These are phyloP conservation scores for Alliaria petiolata DNA, from an alignment of 345 rosid genomes.

Conservation along the genomic window DNA sequence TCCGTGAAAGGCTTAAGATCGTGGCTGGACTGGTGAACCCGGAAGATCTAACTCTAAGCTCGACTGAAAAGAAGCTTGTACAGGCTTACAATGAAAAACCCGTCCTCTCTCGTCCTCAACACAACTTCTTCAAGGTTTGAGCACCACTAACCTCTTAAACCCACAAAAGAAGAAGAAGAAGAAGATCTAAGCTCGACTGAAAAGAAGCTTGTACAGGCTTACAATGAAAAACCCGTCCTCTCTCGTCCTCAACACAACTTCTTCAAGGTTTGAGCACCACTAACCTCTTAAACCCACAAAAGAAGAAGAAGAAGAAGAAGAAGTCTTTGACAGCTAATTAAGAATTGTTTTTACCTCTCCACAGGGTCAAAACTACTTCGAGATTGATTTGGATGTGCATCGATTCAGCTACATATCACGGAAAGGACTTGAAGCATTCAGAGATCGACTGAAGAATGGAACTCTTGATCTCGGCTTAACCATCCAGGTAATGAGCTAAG, in stretches of 20 bases:
- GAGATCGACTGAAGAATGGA: slow-evolving; percentile 75
- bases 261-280: slow-evolving; percentile 40
- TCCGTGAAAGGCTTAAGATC: slow-evolving; percentile 88
- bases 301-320: no score
- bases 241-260: slow-evolving; percentile 96
- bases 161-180: neutral
- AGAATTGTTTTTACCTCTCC: neutral
- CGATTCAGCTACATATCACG: slow-evolving; percentile 90
- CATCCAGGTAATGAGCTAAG: slow-evolving; percentile 60
- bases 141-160: neutral
- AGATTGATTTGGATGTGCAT: slow-evolving; percentile 92
- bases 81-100: slow-evolving; percentile 89
- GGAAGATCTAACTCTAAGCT: slow-evolving; percentile 69
- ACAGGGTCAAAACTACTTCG: slow-evolving; percentile 89
- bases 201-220: slow-evolving; percentile 72
- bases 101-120: slow-evolving; percentile 96
- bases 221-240: slow-evolving; percentile 90
- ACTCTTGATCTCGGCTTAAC: slow-evolving; percentile 77
- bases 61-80: slow-evolving; percentile 79
- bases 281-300: neutral
- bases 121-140: slow-evolving; percentile 60
- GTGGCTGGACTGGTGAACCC: slow-evolving; percentile 83
- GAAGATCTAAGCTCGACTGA: slow-evolving; percentile 79
- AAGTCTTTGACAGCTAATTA: no score
- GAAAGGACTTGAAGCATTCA: slow-evolving; percentile 85